Conservation (phyloP, 306 rosid species). For the Acmispon strigosus region DNA sequence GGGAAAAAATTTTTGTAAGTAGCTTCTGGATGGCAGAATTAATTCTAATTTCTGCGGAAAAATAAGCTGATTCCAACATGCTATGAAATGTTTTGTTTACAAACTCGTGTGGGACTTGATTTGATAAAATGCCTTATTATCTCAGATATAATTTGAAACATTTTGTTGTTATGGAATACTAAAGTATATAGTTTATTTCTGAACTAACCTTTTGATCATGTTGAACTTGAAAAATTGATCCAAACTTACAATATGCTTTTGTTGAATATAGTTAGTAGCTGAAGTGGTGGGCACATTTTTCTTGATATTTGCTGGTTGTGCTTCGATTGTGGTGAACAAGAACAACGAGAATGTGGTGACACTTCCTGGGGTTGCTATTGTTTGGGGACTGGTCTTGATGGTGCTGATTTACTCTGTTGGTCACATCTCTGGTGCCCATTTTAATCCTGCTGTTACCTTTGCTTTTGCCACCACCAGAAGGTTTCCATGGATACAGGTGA, state of each 20-base stretch:
- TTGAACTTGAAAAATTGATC: background rate
- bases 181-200: background rate
- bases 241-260: background rate
- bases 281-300: constrained; percentile 77
- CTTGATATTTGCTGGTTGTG: constrained; percentile 76
- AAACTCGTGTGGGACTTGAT: background rate
- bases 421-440: constrained; percentile 87
- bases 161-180: background rate
- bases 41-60: no score
- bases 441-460: constrained; percentile 85
- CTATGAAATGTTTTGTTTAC: background rate
- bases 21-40: no score
- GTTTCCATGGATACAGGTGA: constrained; percentile 66
- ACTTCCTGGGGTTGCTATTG: constrained; percentile 53
- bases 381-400: constrained; percentile 67
- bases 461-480: constrained; percentile 62
- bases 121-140: background rate
- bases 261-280: constrained; percentile 51
- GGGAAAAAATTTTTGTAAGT: no score
- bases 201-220: background rate
- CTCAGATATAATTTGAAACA: background rate
- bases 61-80: no score
- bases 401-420: constrained; percentile 70
- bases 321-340: constrained; percentile 54
- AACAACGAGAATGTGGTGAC: constrained; percentile 32